Evolutionary conservation across 371 early-diverging fungal species (phyloP), one percentile per base, ranked within the genome.

Genomic region (Gilbertella persicaria): DNA sequence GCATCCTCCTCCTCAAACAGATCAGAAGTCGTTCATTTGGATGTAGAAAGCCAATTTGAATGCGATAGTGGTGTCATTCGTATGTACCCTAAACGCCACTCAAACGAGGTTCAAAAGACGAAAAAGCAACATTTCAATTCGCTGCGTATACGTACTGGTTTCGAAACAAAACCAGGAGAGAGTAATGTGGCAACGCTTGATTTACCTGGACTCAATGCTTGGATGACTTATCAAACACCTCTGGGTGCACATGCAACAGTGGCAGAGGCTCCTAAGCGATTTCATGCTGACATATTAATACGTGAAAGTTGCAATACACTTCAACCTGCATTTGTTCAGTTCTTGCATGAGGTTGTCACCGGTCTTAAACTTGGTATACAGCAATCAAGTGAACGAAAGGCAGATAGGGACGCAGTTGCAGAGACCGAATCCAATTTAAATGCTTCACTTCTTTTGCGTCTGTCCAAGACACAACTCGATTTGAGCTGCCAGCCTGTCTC

Each of bases 401-500:
- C 69, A 1, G 63, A 43, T 3, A 47, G 58, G 23, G 50, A 52
- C 7, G 44, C 65, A 3, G 38, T 40, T 1, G 36, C 50, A 16
- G 55, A 48, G 21, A 55, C 64, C 0, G 58, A 71, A 17, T 52
- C 55, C 2, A 58, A 67, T 46, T 28, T 74, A 51, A 60, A 73
- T 50, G 61, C 69, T 40, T 71, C 82, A 33, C 25, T 86, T 17
- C 68, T 80, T 29, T 61, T 88, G 8, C 71, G 77, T 19, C 58
- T 91, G 2, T 84, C 83, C 1, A 72, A 79, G 50, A 90, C 91
- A 10, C 86, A 78, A 50, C 61, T 93, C 24, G 84, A 86, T 23
- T 74, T 93, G 33, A 90, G 85, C 48, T 91, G 91, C 44, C 86
- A 89, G 46, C 93, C 93, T 0, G 65, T 75, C 35, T 86, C 88